Conservation (phyloP, 306 rosid species). For the Lathyrus sativus region DNA sequence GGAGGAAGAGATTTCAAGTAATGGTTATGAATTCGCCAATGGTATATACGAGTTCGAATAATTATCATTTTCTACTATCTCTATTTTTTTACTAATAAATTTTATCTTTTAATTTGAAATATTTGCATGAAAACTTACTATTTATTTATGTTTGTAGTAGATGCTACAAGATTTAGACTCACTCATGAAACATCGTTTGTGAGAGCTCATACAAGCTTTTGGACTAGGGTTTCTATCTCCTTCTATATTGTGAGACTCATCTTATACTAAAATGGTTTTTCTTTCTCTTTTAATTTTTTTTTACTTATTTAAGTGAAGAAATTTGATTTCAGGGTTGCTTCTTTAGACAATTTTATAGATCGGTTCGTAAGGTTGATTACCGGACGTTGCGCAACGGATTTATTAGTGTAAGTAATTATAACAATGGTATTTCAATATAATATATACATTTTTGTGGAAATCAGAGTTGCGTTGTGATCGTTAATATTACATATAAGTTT, state of each 20-base stretch:
- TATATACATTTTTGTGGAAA: not conserved
- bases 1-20: slow-evolving; percentile 77
- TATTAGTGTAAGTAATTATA: slow-evolving; percentile 59
- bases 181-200: slow-evolving; percentile 91
- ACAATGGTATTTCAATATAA: not conserved
- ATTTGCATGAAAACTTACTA: slow-evolving; percentile 13
- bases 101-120: slow-evolving; percentile 19
- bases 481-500: too few relatives aligned
- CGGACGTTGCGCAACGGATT: slow-evolving; percentile 82
- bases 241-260: slow-evolving; percentile 73
- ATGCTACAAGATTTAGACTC: slow-evolving; percentile 80
- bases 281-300: not conserved
- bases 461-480: too few relatives aligned
- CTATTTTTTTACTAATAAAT: slow-evolving; percentile 1
- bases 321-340: slow-evolving; percentile 72
- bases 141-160: slow-evolving; percentile 47
- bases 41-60: slow-evolving; percentile 51
- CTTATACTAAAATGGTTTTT: slow-evolving; percentile 21
- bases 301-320: not conserved
- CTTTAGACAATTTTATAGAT: slow-evolving; percentile 80
- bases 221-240: slow-evolving; percentile 70
- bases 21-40: slow-evolving; percentile 65
- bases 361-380: slow-evolving; percentile 76
- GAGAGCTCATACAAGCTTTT: slow-evolving; percentile 74
- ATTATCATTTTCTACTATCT: slow-evolving; percentile 1